Conservation (phyloP, 768 basidiomycete genomes). For the Wakefieldia striispora region DNA sequence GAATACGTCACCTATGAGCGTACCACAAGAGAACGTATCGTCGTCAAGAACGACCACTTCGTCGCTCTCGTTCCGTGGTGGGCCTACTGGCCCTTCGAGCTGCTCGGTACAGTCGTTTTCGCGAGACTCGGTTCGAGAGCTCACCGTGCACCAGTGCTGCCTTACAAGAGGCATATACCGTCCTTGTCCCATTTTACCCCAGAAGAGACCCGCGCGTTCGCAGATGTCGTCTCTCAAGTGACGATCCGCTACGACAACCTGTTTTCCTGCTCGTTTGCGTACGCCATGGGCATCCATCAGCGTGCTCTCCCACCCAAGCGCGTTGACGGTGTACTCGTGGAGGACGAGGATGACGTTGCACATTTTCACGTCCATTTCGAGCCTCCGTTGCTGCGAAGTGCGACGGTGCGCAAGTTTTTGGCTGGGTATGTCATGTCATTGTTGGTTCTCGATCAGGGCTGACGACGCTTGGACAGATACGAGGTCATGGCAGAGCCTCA, state of each 20-base stretch:
- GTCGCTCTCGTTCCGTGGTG: slow-evolving; percentile 90
- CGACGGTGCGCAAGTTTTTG: slow-evolving; percentile 82
- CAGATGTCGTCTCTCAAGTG: slow-evolving; percentile 61
- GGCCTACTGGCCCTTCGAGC: slow-evolving; percentile 93
- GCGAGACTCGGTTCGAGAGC: not conserved
- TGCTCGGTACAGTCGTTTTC: slow-evolving; percentile 48
- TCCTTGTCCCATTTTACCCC: slow-evolving; percentile 59
- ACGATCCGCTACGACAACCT: slow-evolving; percentile 75
- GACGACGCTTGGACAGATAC: slow-evolving; percentile 46
- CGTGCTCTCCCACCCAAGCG: slow-evolving; percentile 52
- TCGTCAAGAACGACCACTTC: slow-evolving; percentile 74
- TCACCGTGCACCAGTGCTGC: slow-evolving; percentile 51
- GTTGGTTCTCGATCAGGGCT: not conserved
- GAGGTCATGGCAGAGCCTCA: slow-evolving; percentile 91
- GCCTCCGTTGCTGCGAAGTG: slow-evolving; percentile 80
- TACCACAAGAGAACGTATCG: slow-evolving; percentile 55
- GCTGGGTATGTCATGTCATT: slow-evolving; percentile 61
- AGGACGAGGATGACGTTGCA: slow-evolving; percentile 53
- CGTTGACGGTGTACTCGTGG: slow-evolving; percentile 24
- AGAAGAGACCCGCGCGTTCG: slow-evolving; percentile 63
- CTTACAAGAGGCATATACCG: slow-evolving; percentile 75
- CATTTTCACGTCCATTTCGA: slow-evolving; percentile 88
- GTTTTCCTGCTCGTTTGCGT: slow-evolving; percentile 85
- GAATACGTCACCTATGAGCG: slow-evolving; percentile 76
- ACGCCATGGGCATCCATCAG: slow-evolving; percentile 95